Percentiles rank a stretch among this genome's conserved stretches.
Conservation (phyloP, 139 green algal species). For the Picocystis salinarum region DNA sequence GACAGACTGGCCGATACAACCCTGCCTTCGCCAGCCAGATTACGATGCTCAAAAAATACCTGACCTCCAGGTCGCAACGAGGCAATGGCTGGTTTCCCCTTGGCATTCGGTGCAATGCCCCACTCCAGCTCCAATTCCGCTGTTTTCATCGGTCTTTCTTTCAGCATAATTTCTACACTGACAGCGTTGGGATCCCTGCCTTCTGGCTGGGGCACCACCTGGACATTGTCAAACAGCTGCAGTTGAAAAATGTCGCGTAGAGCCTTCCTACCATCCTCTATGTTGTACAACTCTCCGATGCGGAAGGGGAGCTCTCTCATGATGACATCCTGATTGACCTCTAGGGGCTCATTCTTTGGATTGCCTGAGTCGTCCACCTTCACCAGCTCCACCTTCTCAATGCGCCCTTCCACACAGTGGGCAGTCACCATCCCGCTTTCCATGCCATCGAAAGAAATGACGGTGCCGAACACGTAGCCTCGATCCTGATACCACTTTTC, state of each 20-base stretch:
- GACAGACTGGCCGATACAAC: slow-evolving; percentile 36
- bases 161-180: slow-evolving; percentile 55
- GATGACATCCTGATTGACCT: slow-evolving; percentile 22
- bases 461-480: slow-evolving; percentile 33
- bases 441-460: slow-evolving; percentile 53
- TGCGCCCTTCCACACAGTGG: slow-evolving; percentile 38
- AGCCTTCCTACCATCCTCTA: slow-evolving; percentile 39
- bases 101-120: slow-evolving; percentile 34
- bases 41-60: slow-evolving; percentile 36
- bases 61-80: slow-evolving; percentile 10
- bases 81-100: slow-evolving; percentile 29
- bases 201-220: slow-evolving; percentile 39
- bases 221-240: slow-evolving; percentile 61
- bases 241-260: slow-evolving; percentile 53
- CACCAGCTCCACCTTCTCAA: slow-evolving; percentile 19
- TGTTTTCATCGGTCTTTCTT: slow-evolving; percentile 32
- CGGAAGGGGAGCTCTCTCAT: slow-evolving; percentile 31
- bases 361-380: slow-evolving; percentile 41
- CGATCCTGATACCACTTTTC: slow-evolving; percentile 53
- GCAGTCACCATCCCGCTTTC: slow-evolving; percentile 39
- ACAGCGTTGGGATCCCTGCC: slow-evolving; percentile 28
- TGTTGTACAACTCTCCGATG: slow-evolving; percentile 45
- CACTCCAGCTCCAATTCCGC: slow-evolving; percentile 45
- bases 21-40: slow-evolving; percentile 29
- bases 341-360: slow-evolving; percentile 14